phyloP scores from a whole-genome alignment of 164 flowering plant genomes.

The Nymphaea thermarum region DNA sequence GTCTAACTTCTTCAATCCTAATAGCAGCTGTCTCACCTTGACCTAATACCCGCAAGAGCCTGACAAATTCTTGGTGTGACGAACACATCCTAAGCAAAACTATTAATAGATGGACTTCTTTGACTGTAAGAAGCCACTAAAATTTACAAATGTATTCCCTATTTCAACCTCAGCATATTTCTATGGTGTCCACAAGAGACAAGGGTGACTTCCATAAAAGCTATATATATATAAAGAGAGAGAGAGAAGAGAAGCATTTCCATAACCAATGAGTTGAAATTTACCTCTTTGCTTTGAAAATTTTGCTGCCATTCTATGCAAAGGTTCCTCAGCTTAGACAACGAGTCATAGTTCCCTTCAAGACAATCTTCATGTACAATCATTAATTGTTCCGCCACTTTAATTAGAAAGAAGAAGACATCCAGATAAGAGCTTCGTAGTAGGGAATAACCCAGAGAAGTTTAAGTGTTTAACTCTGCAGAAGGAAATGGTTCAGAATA shows the following conservation, averaged over 20 bases:
- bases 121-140: too few species aligned
- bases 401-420: not conserved
- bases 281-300: slow-evolving; percentile 12
- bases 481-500: not conserved
- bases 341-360: slow-evolving; percentile 35
- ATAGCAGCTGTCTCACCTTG: too few species aligned
- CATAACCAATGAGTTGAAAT: not conserved
- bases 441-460: not conserved
- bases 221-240: not conserved
- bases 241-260: too few species aligned
- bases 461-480: not conserved
- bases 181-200: not conserved
- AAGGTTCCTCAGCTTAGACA: slow-evolving; percentile 19
- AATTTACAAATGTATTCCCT: too few species aligned
- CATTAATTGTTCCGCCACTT: slow-evolving; percentile 49
- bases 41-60: too few species aligned
- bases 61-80: too few species aligned
- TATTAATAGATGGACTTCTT: too few species aligned
- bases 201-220: too few species aligned
- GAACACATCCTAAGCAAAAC: too few species aligned
- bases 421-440: not conserved
- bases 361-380: slow-evolving; percentile 59
- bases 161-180: too few species aligned
- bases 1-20: too few species aligned
- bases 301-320: slow-evolving; percentile 3